Evolutionary conservation across 139 green algal genomes (phyloP), one percentile per base, ranked within the genome.

Genomic region (Yamagishiella unicocca): DNA sequence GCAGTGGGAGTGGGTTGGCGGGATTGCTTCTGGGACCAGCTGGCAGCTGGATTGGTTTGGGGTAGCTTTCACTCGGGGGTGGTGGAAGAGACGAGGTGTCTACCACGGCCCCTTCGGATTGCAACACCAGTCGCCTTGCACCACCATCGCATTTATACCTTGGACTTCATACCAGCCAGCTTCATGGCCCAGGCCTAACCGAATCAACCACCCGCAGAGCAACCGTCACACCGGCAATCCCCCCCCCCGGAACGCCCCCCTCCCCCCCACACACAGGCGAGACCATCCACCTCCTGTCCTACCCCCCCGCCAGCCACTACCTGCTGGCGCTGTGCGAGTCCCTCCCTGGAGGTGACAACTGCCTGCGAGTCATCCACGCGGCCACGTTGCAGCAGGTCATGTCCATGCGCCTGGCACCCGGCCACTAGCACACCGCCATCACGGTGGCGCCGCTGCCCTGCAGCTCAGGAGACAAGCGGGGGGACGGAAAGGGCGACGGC

Each of bases 341-440:
- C 35, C 31, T 17, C 17, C 75, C 53, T 35, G 54, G 8, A 29
- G 83, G 88, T 21, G 55, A 64, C 53, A 53, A 79, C 46, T 67
- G 33, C 62, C 61, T 92, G 66, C 83, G 89, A 10, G 67, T 92
- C 40, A 72, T 92, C 38, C 75, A 92, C 53, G 83, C 50, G 4
- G 78, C 87, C 70, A 85, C 76, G 27, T 45, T 92, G 43, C 78
- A 87, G 58, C 84, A 71, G 25, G 54, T 83, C 2, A 35, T 78
- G 5, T 79, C 42, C 42, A 54, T 83, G 77, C 83, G 86, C 37
- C 78, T 90, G 2, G 33, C 78, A 2, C 9, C 38, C 2, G 78
- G 68, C 0, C 86, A 90, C 86, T 55, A 77, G 54, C 78, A 83
- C 55, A 79, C 78, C 31, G n/a, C 53, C 22, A 54, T 83, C 12